These are phyloP conservation scores for Solanum pennellii DNA, from an alignment of 257 asterid genomes.

Conservation along the genomic window DNA sequence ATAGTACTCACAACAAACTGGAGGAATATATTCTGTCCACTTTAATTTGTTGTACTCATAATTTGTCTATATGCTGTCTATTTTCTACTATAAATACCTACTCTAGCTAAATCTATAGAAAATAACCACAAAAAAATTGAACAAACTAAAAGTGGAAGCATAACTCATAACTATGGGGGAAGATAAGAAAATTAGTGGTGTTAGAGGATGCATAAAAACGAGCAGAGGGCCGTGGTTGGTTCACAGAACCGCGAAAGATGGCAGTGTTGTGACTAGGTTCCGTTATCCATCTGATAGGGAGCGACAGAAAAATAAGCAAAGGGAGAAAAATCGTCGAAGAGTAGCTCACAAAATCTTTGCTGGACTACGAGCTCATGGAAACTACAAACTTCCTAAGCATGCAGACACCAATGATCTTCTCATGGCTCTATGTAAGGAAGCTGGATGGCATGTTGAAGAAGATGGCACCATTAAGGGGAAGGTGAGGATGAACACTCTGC, in stretches of 20 bases:
- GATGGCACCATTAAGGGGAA: constrained; percentile 49
- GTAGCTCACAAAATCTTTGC: constrained; percentile 51
- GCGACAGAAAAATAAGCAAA: constrained; percentile 46
- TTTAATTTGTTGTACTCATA: background rate
- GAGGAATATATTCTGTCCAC: background rate
- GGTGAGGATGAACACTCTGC: background rate
- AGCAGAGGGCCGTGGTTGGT: constrained; percentile 73
- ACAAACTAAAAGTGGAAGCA: background rate
- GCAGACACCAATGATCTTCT: constrained; percentile 67
- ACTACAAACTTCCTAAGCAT: constrained; percentile 51
- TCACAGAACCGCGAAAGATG: constrained; percentile 40
- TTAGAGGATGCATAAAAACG: constrained; percentile 54
- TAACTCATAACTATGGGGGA: constrained; percentile 1
- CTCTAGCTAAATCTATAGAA: background rate
- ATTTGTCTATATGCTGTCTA: background rate
- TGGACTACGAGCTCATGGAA: constrained; percentile 53
- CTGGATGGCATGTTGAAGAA: constrained; percentile 72
- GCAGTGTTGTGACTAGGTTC: constrained; percentile 24
- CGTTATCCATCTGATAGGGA: constrained; percentile 64
- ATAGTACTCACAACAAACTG: background rate
- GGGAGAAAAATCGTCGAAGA: constrained; percentile 48
- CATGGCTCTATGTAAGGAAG: constrained; percentile 64
- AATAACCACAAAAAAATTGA: background rate
- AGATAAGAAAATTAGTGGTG: constrained; percentile 4
- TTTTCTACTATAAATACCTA: background rate